Evolutionary conservation across 2,329 filamentous ascomycete species (phyloP), one percentile per base, ranked within the genome.

Genomic region (Elsinoe necatrix): DNA sequence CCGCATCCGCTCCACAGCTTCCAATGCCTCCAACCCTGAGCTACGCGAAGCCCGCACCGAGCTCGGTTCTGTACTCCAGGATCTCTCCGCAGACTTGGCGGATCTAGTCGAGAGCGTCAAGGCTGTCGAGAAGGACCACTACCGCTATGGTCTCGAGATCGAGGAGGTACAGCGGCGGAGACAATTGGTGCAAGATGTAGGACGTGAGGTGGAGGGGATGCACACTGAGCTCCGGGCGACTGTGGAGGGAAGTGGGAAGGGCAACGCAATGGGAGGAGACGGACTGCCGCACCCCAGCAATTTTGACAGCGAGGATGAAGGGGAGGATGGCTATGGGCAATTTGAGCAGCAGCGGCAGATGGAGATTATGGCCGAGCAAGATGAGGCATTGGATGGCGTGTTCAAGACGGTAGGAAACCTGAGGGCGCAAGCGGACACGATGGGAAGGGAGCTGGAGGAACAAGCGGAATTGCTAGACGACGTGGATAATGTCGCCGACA

Each of bases 401-500:
- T 95, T 95, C 68, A 82, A 85, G 63, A 97, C 92, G 0, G 93
- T 98, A 21, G 92, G 91, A 1, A 96, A 90, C 68, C 73, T 98
- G 67, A 79, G 92, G 57, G 80, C 86, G 67, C 93, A 97, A 77
- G 95, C 93, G 1, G 85, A 95, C 71, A 88, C 90, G 64, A 98
- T 98, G 92, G 92, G 93, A 1, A 79, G 92, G 57, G 93, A 98
- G 75, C 77, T 98, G 45, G 95, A 96, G 72, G 93, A 98, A 74
- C 93, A 98, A 77, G 80, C 80, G 20, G 88, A 90, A 70, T 86
- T 97, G 80, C 77, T 98, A 57, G 85, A 93, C 61, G 84, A 87
- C 54, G 86, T 95, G 39, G 92, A 97, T 71, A 80, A 78, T 27
- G 77, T 95, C 57, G 89, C 89, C 3, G 91, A 97, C 69, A 80